Conservation (phyloP, 2,329 filamentous ascomycete species). For the Paraphaeosphaeria sporulosa region DNA sequence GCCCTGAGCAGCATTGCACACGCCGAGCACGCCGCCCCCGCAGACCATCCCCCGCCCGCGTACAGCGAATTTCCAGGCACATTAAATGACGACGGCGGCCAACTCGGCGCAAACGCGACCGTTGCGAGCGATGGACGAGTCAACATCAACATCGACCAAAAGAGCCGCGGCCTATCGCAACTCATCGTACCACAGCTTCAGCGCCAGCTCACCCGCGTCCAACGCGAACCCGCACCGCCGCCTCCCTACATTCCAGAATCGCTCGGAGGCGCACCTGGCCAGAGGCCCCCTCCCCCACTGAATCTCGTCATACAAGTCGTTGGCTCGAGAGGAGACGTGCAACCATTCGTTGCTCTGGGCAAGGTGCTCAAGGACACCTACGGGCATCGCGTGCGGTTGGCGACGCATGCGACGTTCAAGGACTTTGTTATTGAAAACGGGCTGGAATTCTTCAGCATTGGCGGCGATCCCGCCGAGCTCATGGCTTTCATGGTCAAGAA, state of each 20-base stretch:
- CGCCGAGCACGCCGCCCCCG: conserved; percentile 25
- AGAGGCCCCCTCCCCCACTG: conserved; percentile 58
- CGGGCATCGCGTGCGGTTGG: conserved; percentile 56
- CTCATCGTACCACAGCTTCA: conserved; percentile 50
- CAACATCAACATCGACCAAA: conserved; percentile 52
- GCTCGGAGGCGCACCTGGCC: conserved; percentile 69
- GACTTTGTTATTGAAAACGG: conserved; percentile 59
- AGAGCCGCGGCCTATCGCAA: conserved; percentile 44
- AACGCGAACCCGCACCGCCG: conserved; percentile 64
- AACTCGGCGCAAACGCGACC: conserved; percentile 55
- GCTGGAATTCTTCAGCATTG: conserved; percentile 60
- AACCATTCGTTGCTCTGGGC: conserved; percentile 59
- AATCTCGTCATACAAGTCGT: conserved; percentile 60
- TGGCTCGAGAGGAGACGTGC: conserved; percentile 59
- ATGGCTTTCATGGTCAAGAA: conserved; percentile 91
- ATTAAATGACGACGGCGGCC: conserved; percentile 47
- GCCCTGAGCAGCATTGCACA: conserved; percentile 24
- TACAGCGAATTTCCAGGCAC: conserved; percentile 53
- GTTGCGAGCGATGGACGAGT: conserved; percentile 50
- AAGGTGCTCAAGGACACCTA: conserved; percentile 59
- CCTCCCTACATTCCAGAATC: conserved; percentile 77
- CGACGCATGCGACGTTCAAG: conserved; percentile 59
- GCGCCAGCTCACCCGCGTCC: conserved; percentile 48
- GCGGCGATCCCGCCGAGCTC: conserved; percentile 58
- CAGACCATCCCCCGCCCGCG: conserved; percentile 45